Evolutionary conservation across 2,329 filamentous ascomycete species (phyloP).

Genomic region (Alternaria gansuensis): DNA sequence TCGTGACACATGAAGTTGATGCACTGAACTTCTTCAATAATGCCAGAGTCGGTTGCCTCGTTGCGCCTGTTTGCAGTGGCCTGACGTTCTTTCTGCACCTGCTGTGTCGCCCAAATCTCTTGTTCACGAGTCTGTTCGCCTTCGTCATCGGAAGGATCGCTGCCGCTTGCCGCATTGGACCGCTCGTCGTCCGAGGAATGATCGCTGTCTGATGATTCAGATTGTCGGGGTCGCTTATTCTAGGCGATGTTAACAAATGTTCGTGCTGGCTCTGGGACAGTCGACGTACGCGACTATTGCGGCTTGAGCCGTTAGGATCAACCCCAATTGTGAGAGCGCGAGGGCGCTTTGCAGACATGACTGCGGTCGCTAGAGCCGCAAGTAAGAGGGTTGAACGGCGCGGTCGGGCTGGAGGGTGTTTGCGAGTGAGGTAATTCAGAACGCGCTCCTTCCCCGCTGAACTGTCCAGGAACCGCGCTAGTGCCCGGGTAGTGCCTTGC

Average conservation of each 20-base stretch:
- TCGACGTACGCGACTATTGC: conserved; percentile 35
- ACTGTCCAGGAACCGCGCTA: conserved; percentile 23
- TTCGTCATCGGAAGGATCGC: conserved; percentile 28
- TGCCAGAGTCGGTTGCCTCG: conserved; percentile 79
- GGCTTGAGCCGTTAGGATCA: conserved; percentile 20
- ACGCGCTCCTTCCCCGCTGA: conserved; percentile 37
- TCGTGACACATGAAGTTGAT: conserved; percentile 97
- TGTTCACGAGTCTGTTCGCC: conserved; percentile 31
- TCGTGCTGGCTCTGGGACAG: not conserved
- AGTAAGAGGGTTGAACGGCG: conserved; percentile 1
- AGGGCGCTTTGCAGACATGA: conserved; percentile 47
- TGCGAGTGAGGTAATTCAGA: conserved; percentile 19
- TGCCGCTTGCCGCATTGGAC: conserved; percentile 20
- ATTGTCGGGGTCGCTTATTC: conserved; percentile 45
- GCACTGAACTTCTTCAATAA: conserved; percentile 86
- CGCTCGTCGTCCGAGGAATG: conserved; percentile 25
- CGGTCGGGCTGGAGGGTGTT: conserved; percentile 2
- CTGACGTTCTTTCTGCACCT: conserved; percentile 38
- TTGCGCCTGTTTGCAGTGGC: conserved; percentile 59
- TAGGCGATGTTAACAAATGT: conserved; percentile 29
- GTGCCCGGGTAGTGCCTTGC: not conserved
- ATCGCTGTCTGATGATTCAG: conserved; percentile 35
- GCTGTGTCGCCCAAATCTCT: conserved; percentile 44
- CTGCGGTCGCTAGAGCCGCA: conserved; percentile 15
- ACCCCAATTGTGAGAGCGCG: conserved; percentile 36